Conservation (phyloP, 2,329 filamentous ascomycete genomes). For the Rugonectria rugulosa region DNA sequence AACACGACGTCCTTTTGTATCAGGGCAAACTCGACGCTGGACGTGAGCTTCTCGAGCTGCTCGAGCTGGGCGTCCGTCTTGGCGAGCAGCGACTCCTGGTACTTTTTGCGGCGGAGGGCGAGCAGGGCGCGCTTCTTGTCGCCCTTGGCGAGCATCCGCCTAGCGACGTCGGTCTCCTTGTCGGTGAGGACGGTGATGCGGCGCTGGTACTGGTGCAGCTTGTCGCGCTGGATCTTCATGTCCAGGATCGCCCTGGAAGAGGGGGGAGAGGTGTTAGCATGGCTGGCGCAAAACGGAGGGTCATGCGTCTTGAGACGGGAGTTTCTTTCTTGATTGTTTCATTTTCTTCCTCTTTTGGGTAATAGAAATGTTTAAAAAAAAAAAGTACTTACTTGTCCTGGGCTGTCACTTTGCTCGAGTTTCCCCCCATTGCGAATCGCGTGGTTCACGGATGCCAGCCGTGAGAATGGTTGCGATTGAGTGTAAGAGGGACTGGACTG, state of each 20-base stretch:
- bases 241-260: constrained; percentile 86
- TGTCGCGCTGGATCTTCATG: constrained; percentile 97
- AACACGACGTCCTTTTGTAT: constrained; percentile 97
- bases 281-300: not conserved
- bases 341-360: no score
- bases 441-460: constrained; percentile 5
- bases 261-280: constrained; percentile 1
- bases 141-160: constrained; percentile 79
- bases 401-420: constrained; percentile 64
- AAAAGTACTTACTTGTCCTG: constrained; percentile 81
- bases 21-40: constrained; percentile 91
- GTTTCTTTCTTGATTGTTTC: no score
- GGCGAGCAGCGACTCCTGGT: constrained; percentile 86
- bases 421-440: constrained; percentile 59
- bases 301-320: not conserved
- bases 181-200: constrained; percentile 86
- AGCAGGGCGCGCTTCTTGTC: constrained; percentile 85
- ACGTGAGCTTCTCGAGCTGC: constrained; percentile 87
- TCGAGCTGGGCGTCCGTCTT: constrained; percentile 96
- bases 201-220: constrained; percentile 94
- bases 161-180: constrained; percentile 86
- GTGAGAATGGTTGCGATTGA: constrained; percentile 8
- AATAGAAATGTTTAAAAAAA: constrained; percentile 11
- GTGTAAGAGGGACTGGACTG: constrained; percentile 11
- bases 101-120: constrained; percentile 93